Evolutionary conservation across 495 filamentous ascomycete species (phyloP), one percentile per base, ranked within the genome.

Genomic region (Cryomyces minteri): DNA sequence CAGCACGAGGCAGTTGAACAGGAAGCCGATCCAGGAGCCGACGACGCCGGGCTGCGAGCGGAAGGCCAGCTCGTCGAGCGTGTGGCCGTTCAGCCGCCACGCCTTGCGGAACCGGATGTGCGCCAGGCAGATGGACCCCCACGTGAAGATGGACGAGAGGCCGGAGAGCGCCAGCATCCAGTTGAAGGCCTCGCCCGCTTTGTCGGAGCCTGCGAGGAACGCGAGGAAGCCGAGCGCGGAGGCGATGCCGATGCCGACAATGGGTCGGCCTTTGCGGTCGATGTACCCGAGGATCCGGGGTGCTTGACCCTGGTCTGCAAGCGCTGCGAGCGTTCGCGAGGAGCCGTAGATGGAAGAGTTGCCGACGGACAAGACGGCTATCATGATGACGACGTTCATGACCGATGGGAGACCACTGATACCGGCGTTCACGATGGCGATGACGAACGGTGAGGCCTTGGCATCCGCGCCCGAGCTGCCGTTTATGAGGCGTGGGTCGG

Each of bases 41-140:
- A 62, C 71, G 5, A 84, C 66, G 43, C 84, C 84, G 39, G 72
- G 69, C 12, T 71, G 55, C 9, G 83, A 74, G 46, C 67, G 59
- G 64, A 76, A 90, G 1, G 80, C 77, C 28, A 90, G 70, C 58
- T 88, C 81, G 31, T 82, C 76, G 0, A 80, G 48, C 6, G 62
- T 71, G 58, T 68, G 73, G 12, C 77, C 80, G 18, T 82, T 74
- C 39, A 62, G 51, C 10, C 61, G 65, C 80, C 80, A 86, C 8
- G 68, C 81, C 14, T 60, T 56, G 14, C 82, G 74, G 72, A 85
- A 84, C 29, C 81, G 74, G 55, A 88, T 82, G 53, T 86, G 82
- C 3, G 79, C 70, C 10, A 82, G 54, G 60, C 73, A 79, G 58
- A 84, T 79, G 41, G 74, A 76, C 11, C 73, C 77, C 76, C 77